A percentile compares a stretch with the other conserved stretches of the same genome.
These are phyloP conservation scores for Spizellomyces punctatus DNA, from an alignment of 192 early-diverging fungal genomes.

Conservation along the genomic window DNA sequence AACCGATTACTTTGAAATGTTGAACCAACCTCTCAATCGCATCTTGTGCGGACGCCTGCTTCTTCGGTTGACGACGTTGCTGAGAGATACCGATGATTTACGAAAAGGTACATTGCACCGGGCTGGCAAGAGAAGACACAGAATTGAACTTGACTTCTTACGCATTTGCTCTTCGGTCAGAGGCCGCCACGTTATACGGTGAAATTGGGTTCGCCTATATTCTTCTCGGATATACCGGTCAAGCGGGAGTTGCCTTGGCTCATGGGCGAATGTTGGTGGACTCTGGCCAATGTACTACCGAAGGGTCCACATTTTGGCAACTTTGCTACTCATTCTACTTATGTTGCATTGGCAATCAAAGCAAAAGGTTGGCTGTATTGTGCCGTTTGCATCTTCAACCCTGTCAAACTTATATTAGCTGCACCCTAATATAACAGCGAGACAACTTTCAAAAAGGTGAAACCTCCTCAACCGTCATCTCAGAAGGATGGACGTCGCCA, in stretches of 20 bases:
- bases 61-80: conserved; percentile 60
- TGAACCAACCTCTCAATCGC: conserved; percentile 55
- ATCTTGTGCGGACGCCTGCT: conserved; percentile 59
- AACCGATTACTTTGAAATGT: conserved; percentile 62
- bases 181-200: conserved; percentile 46
- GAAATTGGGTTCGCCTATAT: conserved; percentile 61
- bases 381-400: too few species aligned
- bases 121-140: conserved; percentile 4
- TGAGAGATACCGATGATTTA: conserved; percentile 9
- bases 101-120: conserved; percentile 39
- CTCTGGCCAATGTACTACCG: conserved; percentile 30
- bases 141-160: background rate
- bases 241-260: conserved; percentile 60
- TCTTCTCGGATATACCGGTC: conserved; percentile 73
- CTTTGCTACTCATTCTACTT: conserved; percentile 65
- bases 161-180: conserved; percentile 29
- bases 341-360: conserved; percentile 56
- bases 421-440: too few species aligned
- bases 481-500: too few species aligned
- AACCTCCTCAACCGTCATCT: too few species aligned
- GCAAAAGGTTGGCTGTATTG: conserved; percentile 47
- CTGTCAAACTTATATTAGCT: too few species aligned
- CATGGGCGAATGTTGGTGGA: conserved; percentile 48
- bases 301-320: conserved; percentile 45
- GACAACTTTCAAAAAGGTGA: conserved; percentile 4